Percentiles rank a stretch among this genome's conserved stretches.
Evolutionary conservation across 1,139 yeast genomes (phyloP).

Genomic region (Hyphopichia khmerensis): DNA sequence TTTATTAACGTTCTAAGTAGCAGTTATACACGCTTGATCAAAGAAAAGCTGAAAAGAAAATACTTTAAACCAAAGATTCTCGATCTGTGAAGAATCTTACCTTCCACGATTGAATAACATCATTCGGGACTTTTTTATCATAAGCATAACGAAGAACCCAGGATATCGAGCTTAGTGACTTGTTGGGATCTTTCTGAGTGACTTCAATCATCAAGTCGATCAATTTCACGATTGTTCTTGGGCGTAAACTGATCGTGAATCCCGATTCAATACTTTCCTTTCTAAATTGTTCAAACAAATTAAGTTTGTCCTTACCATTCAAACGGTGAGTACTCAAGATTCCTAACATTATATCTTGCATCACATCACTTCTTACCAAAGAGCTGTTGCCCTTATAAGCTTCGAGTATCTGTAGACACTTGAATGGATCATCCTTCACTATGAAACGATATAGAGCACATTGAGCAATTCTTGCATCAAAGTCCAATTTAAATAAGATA

Average conservation of each 20-base stretch:
- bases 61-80: too few relatives aligned
- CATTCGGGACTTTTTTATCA: slow-evolving; percentile 10
- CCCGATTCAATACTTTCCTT: slow-evolving; percentile 15
- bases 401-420: slow-evolving; percentile 18
- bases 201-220: slow-evolving; percentile 10
- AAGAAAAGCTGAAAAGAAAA: too few relatives aligned
- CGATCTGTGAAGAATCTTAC: background rate
- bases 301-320: slow-evolving; percentile 15
- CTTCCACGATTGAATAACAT: slow-evolving; percentile 7
- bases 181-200: slow-evolving; percentile 9
- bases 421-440: background rate
- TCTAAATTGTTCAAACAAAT: slow-evolving; percentile 19
- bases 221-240: slow-evolving; percentile 13
- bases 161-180: slow-evolving; percentile 8
- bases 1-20: too few relatives aligned
- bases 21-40: too few relatives aligned
- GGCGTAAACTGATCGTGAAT: slow-evolving; percentile 18
- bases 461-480: slow-evolving; percentile 15
- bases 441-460: slow-evolving; percentile 3
- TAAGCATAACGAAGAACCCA: slow-evolving; percentile 13
- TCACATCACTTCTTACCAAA: slow-evolving; percentile 13
- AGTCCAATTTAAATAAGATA: slow-evolving; percentile 14
- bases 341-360: slow-evolving; percentile 26
- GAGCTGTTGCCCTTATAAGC: slow-evolving; percentile 17
- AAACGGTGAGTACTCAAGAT: slow-evolving; percentile 18